A percentile compares a stretch with the other conserved stretches of the same genome.
phyloP scores from a whole-genome alignment of 2,329 filamentous ascomycete species.

The Fusarium buxicola region DNA sequence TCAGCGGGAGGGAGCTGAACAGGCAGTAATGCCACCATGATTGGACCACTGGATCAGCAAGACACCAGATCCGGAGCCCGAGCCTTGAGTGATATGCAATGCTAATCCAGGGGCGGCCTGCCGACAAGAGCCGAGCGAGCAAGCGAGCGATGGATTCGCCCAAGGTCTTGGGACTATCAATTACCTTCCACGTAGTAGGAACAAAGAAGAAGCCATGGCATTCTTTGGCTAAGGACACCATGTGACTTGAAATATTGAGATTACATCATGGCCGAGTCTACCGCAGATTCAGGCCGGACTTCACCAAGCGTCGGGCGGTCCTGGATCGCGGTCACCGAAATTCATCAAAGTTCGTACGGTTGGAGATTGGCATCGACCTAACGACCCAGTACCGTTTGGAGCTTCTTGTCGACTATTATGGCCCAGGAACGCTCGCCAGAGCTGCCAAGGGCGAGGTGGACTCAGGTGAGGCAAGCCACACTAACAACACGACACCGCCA shows the following conservation, averaged over 20 bases:
- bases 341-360: slow-evolving; percentile 33
- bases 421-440: slow-evolving; percentile 29
- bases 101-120: slow-evolving; percentile 23
- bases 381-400: slow-evolving; percentile 15
- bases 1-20: slow-evolving; percentile 27
- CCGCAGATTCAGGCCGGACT: slow-evolving; percentile 34
- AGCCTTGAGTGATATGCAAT: neutral
- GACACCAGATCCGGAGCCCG: slow-evolving; percentile 10
- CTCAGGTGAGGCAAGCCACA: slow-evolving; percentile 46
- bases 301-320: slow-evolving; percentile 18
- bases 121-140: slow-evolving; percentile 18
- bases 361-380: slow-evolving; percentile 40
- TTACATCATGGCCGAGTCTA: slow-evolving; percentile 29
- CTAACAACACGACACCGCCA: slow-evolving; percentile 39
- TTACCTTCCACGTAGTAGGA: slow-evolving; percentile 17
- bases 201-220: slow-evolving; percentile 27
- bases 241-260: slow-evolving; percentile 36
- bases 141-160: slow-evolving; percentile 24
- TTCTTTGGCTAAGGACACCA: slow-evolving; percentile 19
- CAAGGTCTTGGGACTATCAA: slow-evolving; percentile 15
- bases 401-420: slow-evolving; percentile 20
- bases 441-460: slow-evolving; percentile 33
- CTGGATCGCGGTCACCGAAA: slow-evolving; percentile 44
- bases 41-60: slow-evolving; percentile 9
- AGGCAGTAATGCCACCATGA: slow-evolving; percentile 22